A percentile compares a stretch with the other conserved stretches of the same genome.
These are phyloP conservation scores for Graphilbum ipis-grandicollis DNA, from an alignment of 2,329 filamentous ascomycete genomes.

Conservation along the genomic window DNA sequence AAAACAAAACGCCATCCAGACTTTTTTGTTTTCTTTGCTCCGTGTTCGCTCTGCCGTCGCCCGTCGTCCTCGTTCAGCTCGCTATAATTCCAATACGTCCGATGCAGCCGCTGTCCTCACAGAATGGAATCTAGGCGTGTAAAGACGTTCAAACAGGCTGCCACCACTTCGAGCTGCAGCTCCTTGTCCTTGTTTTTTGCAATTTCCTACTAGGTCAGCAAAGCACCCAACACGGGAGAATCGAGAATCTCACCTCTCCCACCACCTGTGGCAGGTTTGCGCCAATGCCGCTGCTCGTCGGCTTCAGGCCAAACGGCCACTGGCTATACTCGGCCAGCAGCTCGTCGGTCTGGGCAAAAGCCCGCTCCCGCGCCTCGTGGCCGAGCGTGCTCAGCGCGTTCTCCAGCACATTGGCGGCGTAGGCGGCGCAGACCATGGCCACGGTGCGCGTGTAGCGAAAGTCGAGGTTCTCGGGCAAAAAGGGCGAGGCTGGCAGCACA, in stretches of 20 bases:
- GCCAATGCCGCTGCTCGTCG: constrained; percentile 64
- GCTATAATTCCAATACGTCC: too few species aligned
- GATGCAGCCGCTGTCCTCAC: too few species aligned
- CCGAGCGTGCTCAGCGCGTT: constrained; percentile 90
- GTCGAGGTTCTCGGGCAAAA: constrained; percentile 84
- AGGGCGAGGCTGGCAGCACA: constrained; percentile 70
- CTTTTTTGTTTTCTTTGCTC: too few species aligned
- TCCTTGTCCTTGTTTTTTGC: constrained; percentile 82
- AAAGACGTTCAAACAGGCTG: constrained; percentile 92
- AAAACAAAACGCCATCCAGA: too few species aligned
- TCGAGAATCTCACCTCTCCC: constrained; percentile 37
- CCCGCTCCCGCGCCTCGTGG: constrained; percentile 83
- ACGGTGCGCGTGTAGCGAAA: constrained; percentile 87
- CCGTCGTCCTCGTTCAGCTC: too few species aligned
- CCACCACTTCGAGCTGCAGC: constrained; percentile 90
- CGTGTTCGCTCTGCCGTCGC: too few species aligned
- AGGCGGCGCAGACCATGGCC: constrained; percentile 92
- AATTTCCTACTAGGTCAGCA: too few species aligned
- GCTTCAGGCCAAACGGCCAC: constrained; percentile 85
- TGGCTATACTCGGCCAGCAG: constrained; percentile 91
- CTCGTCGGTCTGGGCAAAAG: constrained; percentile 95
- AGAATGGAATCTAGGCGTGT: constrained; percentile 92
- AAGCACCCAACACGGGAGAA: too few species aligned
- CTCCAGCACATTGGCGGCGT: constrained; percentile 94
- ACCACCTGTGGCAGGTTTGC: constrained; percentile 84